phyloP scores from a whole-genome alignment of 371 early-diverging fungal genomes.

The Apophysomyces sp. region DNA sequence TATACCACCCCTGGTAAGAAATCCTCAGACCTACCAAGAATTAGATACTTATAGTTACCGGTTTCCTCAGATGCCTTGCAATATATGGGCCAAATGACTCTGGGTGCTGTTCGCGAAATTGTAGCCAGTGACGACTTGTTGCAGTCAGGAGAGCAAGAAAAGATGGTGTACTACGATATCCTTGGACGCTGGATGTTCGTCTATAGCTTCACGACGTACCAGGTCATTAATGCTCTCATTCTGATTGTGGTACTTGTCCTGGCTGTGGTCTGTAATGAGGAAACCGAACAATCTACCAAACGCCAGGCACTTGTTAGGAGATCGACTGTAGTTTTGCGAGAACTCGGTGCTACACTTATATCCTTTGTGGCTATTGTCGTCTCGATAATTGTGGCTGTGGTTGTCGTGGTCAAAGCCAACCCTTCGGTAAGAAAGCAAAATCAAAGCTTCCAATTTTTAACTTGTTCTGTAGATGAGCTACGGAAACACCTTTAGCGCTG shows the following conservation, averaged over 20 bases:
- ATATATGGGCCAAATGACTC: constrained; percentile 63
- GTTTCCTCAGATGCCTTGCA: constrained; percentile 27
- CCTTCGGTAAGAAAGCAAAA: constrained; percentile 24
- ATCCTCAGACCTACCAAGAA: constrained; percentile 16
- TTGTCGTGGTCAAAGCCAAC: constrained; percentile 14
- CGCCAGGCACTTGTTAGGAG: constrained; percentile 15
- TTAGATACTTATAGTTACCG: background rate
- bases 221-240: constrained; percentile 36
- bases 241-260: constrained; percentile 33
- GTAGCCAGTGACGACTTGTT: constrained; percentile 35
- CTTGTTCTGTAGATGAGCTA: constrained; percentile 27
- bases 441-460: background rate
- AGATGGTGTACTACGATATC: constrained; percentile 53
- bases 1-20: constrained; percentile 40
- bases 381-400: constrained; percentile 9
- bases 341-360: constrained; percentile 22
- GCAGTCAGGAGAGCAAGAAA: constrained; percentile 23
- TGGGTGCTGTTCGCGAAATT: constrained; percentile 39
- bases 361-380: constrained; percentile 13
- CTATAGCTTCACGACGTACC: constrained; percentile 42
- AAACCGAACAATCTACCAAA: background rate
- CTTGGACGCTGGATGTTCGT: constrained; percentile 51
- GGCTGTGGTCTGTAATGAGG: constrained; percentile 27
- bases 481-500: constrained; percentile 37
- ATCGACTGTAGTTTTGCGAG: constrained; percentile 15